These are phyloP conservation scores for Dendrothele bispora DNA, from an alignment of 768 basidiomycete genomes.

Conservation along the genomic window DNA sequence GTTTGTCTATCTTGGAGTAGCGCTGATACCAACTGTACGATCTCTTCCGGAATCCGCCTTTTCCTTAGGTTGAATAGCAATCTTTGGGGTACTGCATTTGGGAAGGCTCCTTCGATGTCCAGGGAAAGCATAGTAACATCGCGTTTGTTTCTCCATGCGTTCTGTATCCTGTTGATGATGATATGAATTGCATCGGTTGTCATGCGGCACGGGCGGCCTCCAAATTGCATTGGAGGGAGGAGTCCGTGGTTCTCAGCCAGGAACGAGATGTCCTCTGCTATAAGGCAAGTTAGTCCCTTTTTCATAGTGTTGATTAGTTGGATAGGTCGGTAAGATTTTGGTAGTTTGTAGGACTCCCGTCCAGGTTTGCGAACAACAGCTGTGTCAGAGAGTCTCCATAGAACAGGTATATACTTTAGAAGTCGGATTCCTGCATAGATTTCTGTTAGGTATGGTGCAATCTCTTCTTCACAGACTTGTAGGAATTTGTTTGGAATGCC, in stretches of 20 bases:
- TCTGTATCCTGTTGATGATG: slow-evolving; percentile 15
- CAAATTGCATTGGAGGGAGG: slow-evolving; percentile 25
- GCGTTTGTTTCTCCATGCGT: slow-evolving; percentile 20
- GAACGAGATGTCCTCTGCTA: slow-evolving; percentile 9
- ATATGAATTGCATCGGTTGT: slow-evolving; percentile 28
- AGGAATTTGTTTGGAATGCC: slow-evolving; percentile 3
- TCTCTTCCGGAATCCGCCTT: slow-evolving; percentile 19
- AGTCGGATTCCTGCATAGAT: neutral
- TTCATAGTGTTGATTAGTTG: neutral
- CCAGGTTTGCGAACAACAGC: neutral
- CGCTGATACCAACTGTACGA: slow-evolving; percentile 8
- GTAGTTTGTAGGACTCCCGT: neutral
- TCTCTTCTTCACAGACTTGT: neutral
- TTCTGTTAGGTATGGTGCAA: neutral
- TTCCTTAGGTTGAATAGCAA: slow-evolving; percentile 23
- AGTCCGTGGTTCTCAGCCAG: slow-evolving; percentile 17
- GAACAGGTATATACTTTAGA: neutral
- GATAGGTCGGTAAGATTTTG: neutral
- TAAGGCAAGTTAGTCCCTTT: slow-evolving; percentile 12
- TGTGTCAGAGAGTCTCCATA: neutral
- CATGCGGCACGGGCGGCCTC: slow-evolving; percentile 25
- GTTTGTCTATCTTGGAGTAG: slow-evolving; percentile 20
- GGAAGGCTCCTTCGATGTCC: slow-evolving; percentile 28
- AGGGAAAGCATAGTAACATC: slow-evolving; percentile 26
- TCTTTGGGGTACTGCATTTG: slow-evolving; percentile 16